Percentiles rank a stretch among this genome's conserved stretches.
Evolutionary conservation across 2,329 filamentous ascomycete genomes (phyloP).

Genomic region (Pseudopithomyces maydicus): DNA sequence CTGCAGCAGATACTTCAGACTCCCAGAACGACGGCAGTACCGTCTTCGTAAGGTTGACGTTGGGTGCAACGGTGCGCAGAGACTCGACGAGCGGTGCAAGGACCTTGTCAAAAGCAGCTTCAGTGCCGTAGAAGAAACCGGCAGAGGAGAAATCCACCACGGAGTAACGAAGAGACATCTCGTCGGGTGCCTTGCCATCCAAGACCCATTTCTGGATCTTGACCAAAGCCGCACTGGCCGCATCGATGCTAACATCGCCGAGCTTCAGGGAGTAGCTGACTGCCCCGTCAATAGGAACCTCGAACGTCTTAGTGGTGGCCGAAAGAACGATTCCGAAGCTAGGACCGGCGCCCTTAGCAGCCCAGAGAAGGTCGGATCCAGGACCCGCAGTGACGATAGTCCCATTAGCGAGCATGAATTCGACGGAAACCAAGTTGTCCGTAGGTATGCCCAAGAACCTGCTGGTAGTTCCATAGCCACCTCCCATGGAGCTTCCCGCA

Average conservation of each 20-base stretch:
- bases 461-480: neutral
- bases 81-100: neutral
- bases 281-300: neutral
- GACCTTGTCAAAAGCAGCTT: neutral
- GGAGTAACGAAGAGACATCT: neutral
- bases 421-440: neutral
- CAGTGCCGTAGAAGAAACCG: neutral
- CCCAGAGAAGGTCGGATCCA: neutral
- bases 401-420: neutral
- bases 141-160: neutral
- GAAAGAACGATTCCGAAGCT: conserved; percentile 1
- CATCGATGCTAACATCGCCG: neutral
- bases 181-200: neutral
- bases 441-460: neutral
- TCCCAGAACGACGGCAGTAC: neutral
- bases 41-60: neutral
- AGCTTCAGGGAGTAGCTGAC: neutral
- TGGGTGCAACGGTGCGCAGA: neutral
- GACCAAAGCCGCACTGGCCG: neutral
- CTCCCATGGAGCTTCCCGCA: neutral
- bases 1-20: neutral
- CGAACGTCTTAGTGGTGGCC: neutral
- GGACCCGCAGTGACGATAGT: neutral
- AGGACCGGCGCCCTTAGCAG: neutral
- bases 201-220: neutral